Evolutionary conservation across 2,329 filamentous ascomycete genomes (phyloP).

Genomic region (Colletotrichum godetiae): DNA sequence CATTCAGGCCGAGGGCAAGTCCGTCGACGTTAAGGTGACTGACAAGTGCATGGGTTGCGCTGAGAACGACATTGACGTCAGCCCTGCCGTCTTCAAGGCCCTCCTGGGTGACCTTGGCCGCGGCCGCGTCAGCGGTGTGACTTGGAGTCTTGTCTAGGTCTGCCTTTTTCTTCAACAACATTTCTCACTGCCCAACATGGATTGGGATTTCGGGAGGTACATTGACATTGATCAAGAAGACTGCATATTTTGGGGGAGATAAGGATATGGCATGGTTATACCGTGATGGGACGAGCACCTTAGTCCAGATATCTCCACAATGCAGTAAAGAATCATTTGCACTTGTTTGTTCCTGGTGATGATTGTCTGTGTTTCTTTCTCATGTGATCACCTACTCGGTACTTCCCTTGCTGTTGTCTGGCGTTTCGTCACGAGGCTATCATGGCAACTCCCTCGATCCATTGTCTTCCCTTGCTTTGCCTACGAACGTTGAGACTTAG

Average conservation of each 20-base stretch:
- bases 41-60: constrained; percentile 35
- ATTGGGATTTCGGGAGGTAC: background rate
- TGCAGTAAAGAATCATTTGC: background rate
- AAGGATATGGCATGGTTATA: background rate
- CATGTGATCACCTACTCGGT: background rate
- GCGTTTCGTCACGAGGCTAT: background rate
- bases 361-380: background rate
- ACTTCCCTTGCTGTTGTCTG: background rate
- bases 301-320: background rate
- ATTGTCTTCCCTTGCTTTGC: background rate
- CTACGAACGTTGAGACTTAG: background rate
- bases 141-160: constrained; percentile 10
- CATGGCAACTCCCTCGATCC: too few species aligned
- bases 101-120: constrained; percentile 16
- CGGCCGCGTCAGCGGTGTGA: constrained; percentile 8
- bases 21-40: constrained; percentile 5
- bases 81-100: constrained; percentile 13
- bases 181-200: background rate
- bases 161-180: background rate
- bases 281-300: background rate
- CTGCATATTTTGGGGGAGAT: background rate
- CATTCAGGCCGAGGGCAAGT: constrained; percentile 5
- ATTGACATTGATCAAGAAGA: background rate
- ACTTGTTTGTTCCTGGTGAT: background rate
- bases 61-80: constrained; percentile 20